These are phyloP conservation scores for Kodamaea derodonti DNA, from an alignment of 1,139 yeast species.

Conservation along the genomic window DNA sequence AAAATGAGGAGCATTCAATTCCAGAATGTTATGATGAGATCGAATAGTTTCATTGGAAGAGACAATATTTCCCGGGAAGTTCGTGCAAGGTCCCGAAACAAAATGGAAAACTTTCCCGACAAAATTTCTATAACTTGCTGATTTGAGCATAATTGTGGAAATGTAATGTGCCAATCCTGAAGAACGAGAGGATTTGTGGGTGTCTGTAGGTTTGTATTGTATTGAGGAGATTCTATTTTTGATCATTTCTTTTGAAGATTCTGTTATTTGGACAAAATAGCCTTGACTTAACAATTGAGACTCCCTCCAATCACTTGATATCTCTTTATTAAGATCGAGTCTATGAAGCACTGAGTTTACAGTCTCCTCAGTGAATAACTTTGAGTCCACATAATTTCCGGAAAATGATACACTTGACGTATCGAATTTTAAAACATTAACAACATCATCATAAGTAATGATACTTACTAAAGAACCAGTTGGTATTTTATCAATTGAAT, in stretches of 20 bases:
- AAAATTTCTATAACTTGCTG: constrained; percentile 17
- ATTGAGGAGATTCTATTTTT: constrained; percentile 14
- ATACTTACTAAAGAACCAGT: constrained; percentile 21
- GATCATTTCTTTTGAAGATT: constrained; percentile 4
- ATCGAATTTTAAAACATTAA: constrained; percentile 20
- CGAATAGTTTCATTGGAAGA: constrained; percentile 20
- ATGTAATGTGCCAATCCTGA: constrained; percentile 33
- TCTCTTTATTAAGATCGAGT: constrained; percentile 6
- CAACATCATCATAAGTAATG: constrained; percentile 28
- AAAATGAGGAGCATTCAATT: constrained; percentile 26
- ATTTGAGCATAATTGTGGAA: constrained; percentile 18
- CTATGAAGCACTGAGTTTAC: constrained; percentile 7
- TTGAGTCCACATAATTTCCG: neutral
- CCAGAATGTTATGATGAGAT: constrained; percentile 33
- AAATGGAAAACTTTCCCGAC: constrained; percentile 27
- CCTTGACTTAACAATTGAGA: constrained; percentile 10
- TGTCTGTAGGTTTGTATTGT: constrained; percentile 22
- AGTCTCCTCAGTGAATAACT: constrained; percentile 4
- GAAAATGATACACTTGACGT: neutral
- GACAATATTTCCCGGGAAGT: constrained; percentile 31
- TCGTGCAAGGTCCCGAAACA: constrained; percentile 35
- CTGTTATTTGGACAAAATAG: constrained; percentile 6
- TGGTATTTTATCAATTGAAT: constrained; percentile 19
- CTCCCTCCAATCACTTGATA: constrained; percentile 8
- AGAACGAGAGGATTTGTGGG: constrained; percentile 28